Evolutionary conservation across 2,329 filamentous ascomycete genomes (phyloP).

Genomic region (Periconia sp.): DNA sequence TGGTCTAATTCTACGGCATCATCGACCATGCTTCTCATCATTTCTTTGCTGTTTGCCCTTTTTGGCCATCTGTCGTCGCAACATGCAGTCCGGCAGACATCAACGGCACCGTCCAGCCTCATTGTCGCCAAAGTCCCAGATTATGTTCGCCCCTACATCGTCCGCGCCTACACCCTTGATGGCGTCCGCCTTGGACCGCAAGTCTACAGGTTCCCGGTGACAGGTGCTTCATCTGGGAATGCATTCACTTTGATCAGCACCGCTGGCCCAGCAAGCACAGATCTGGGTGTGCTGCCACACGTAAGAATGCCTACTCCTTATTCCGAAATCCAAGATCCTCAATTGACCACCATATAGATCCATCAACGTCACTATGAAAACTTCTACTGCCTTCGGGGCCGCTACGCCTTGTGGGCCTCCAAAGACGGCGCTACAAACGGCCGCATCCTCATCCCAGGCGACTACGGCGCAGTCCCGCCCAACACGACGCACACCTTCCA

Average conservation of each 20-base stretch:
- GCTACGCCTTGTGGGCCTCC: conserved; percentile 54
- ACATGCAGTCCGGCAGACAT: too few relatives aligned
- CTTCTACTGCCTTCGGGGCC: conserved; percentile 54
- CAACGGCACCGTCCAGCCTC: too few relatives aligned
- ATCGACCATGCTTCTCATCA: too few relatives aligned
- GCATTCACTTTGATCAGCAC: conserved; percentile 55
- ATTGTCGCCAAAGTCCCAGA: conserved; percentile 35
- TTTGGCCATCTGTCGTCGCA: too few relatives aligned
- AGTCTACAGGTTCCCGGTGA: conserved; percentile 52
- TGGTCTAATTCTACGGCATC: too few relatives aligned
- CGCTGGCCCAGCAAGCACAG: conserved; percentile 45
- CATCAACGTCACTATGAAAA: conserved; percentile 55
- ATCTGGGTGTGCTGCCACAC: conserved; percentile 53
- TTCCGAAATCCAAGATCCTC: not conserved
- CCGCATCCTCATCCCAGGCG: conserved; percentile 51
- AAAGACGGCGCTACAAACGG: conserved; percentile 40
- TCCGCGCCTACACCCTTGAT: conserved; percentile 41
- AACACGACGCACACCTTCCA: conserved; percentile 58
- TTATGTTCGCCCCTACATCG: conserved; percentile 43
- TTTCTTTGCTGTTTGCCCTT: too few relatives aligned
- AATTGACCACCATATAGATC: conserved; percentile 13
- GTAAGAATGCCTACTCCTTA: conserved; percentile 4
- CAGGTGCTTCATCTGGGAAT: conserved; percentile 52
- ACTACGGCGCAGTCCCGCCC: conserved; percentile 54
- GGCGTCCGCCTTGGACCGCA: conserved; percentile 46